Evolutionary conservation across 352 stramenopile genomes (phyloP).

Genomic region (Pythium apleroticum): DNA sequence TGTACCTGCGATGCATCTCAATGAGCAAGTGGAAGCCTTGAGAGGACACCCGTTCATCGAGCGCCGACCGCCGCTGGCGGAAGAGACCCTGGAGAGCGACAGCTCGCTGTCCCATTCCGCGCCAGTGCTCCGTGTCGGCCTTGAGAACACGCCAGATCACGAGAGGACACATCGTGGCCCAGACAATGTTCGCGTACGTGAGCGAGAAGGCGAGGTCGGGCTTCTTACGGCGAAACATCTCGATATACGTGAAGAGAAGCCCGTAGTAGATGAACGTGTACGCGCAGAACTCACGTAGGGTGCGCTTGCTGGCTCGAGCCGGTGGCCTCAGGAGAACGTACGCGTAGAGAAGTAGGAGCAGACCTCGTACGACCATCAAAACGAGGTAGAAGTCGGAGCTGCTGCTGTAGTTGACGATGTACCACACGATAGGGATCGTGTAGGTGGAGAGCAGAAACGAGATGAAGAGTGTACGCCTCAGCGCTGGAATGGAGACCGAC

Average conservation of each 20-base stretch:
- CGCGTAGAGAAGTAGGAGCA: conserved; percentile 38
- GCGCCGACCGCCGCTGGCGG: not conserved
- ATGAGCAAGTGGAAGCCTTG: conserved; percentile 58
- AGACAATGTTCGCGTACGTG: conserved; percentile 44
- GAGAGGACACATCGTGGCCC: conserved; percentile 51
- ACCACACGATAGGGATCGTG: conserved; percentile 52
- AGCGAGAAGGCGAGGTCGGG: conserved; percentile 35
- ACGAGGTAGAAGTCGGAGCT: conserved; percentile 33
- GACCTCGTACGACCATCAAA: conserved; percentile 28
- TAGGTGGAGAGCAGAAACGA: conserved; percentile 49
- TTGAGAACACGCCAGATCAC: conserved; percentile 72
- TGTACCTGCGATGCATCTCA: conserved; percentile 63
- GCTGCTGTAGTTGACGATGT: conserved; percentile 21
- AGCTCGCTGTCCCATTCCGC: conserved; percentile 54
- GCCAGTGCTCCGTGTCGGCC: conserved; percentile 74
- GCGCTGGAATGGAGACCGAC: conserved; percentile 53
- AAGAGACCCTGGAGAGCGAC: conserved; percentile 50
- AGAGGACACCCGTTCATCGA: conserved; percentile 27
- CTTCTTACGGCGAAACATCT: conserved; percentile 36
- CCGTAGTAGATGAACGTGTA: conserved; percentile 39
- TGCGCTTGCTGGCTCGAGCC: conserved; percentile 40
- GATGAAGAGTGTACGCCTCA: conserved; percentile 45
- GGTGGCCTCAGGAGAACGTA: conserved; percentile 44
- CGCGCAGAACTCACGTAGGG: conserved; percentile 55
- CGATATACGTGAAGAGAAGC: conserved; percentile 20